Evolutionary conservation across 1,284 basidiomycete species (phyloP).

Genomic region (Fomitopsis betulina): DNA sequence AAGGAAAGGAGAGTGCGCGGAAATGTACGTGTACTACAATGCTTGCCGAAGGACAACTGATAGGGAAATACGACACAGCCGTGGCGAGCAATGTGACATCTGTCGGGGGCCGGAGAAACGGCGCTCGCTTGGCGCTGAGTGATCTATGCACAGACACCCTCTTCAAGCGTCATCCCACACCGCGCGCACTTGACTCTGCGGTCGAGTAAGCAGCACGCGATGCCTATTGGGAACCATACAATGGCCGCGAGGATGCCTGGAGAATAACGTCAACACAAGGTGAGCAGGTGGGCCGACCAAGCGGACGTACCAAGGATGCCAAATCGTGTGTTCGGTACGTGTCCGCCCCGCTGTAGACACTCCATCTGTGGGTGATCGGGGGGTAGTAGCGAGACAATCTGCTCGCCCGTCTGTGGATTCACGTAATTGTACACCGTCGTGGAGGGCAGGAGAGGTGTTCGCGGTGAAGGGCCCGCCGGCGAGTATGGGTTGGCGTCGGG

Average conservation of each 20-base stretch:
- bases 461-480: constrained; percentile 14
- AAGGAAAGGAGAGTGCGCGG: too few relatives aligned
- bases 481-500: constrained; percentile 1
- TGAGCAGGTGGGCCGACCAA: too few relatives aligned
- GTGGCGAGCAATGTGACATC: neutral
- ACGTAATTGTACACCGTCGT: constrained; percentile 39
- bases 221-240: constrained; percentile 78
- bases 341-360: constrained; percentile 68
- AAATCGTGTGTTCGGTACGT: constrained; percentile 55
- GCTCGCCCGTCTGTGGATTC: constrained; percentile 42
- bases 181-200: constrained; percentile 59
- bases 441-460: constrained; percentile 19
- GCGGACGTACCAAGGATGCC: constrained; percentile 60
- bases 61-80: neutral
- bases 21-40: too few relatives aligned
- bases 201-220: constrained; percentile 71
- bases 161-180: constrained; percentile 37
- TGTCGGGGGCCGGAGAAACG: neutral
- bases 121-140: neutral
- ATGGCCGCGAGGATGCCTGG: constrained; percentile 70
- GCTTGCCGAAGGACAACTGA: neutral
- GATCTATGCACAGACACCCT: constrained; percentile 31
- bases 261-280: neutral
- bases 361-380: constrained; percentile 78
- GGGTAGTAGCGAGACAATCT: constrained; percentile 51